Evolutionary conservation across 495 filamentous ascomycete genomes (phyloP).

Genomic region (Apodospora peruviana): DNA sequence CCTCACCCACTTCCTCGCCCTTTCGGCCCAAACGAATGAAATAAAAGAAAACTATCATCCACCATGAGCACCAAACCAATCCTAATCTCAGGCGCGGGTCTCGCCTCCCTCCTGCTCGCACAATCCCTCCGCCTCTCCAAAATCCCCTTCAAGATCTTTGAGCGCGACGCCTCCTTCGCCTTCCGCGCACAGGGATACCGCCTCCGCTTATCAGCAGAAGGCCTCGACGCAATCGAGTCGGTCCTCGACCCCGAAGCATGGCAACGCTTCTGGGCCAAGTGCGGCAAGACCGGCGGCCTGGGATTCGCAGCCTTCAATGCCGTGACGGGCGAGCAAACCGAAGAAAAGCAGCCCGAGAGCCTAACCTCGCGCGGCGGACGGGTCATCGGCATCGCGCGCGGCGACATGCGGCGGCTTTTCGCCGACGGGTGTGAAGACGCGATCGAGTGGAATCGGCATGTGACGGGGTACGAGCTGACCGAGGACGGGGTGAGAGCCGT

Average conservation of each 20-base stretch:
- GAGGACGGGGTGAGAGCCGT: conserved; percentile 33
- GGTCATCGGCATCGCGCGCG: conserved; percentile 45
- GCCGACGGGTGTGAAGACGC: conserved; percentile 38
- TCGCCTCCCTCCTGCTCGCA: conserved; percentile 45
- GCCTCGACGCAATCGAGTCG: conserved; percentile 47
- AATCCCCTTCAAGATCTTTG: conserved; percentile 49
- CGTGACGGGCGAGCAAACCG: conserved; percentile 32
- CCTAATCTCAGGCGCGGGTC: conserved; percentile 49
- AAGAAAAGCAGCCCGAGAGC: conserved; percentile 9
- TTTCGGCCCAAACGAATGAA: too few relatives aligned
- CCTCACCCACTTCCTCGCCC: too few relatives aligned
- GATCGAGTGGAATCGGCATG: conserved; percentile 42
- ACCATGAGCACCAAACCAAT: too few relatives aligned
- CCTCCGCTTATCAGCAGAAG: conserved; percentile 45
- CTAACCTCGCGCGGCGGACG: conserved; percentile 43
- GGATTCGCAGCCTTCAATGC: conserved; percentile 42
- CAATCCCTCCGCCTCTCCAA: conserved; percentile 39
- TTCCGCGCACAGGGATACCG: conserved; percentile 52
- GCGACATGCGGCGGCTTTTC: conserved; percentile 46
- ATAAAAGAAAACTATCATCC: too few relatives aligned
- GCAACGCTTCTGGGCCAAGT: conserved; percentile 46
- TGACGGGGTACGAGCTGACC: conserved; percentile 44
- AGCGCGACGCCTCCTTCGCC: conserved; percentile 42
- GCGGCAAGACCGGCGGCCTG: conserved; percentile 44
- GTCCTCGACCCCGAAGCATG: conserved; percentile 41